Percentiles rank a stretch among this genome's conserved stretches.
These are phyloP conservation scores for Trifolium fragiferum DNA, from an alignment of 306 rosid genomes.

Conservation along the genomic window DNA sequence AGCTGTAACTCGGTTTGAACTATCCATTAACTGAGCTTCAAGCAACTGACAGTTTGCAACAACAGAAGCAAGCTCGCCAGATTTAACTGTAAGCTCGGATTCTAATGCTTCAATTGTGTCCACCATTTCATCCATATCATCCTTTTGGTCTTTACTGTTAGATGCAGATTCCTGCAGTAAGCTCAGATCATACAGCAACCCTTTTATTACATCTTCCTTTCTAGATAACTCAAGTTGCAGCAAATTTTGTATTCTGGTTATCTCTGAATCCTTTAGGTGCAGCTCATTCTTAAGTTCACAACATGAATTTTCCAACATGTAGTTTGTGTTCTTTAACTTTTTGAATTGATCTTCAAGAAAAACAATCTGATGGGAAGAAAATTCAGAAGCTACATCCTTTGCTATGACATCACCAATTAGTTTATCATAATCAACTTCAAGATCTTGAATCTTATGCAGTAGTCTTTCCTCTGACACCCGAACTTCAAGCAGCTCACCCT, in stretches of 20 bases:
- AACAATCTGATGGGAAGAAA: slow-evolving; percentile 50
- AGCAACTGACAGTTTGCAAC: slow-evolving; percentile 56
- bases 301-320: slow-evolving; percentile 50
- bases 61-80: slow-evolving; percentile 65
- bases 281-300: slow-evolving; percentile 50
- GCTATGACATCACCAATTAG: slow-evolving; percentile 46
- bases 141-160: slow-evolving; percentile 74
- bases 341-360: slow-evolving; percentile 53
- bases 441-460: slow-evolving; percentile 49
- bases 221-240: slow-evolving; percentile 70
- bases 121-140: slow-evolving; percentile 65
- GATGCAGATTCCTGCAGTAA: slow-evolving; percentile 97
- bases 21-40: slow-evolving; percentile 70
- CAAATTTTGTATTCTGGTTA: slow-evolving; percentile 51
- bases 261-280: slow-evolving; percentile 53
- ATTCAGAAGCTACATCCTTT: slow-evolving; percentile 53
- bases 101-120: slow-evolving; percentile 67
- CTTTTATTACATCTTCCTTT: slow-evolving; percentile 83
- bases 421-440: slow-evolving; percentile 59
- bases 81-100: slow-evolving; percentile 66
- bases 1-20: slow-evolving; percentile 52
- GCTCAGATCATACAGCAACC: slow-evolving; percentile 84
- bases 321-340: slow-evolving; percentile 47
- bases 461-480: slow-evolving; percentile 51
- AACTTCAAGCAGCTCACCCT: slow-evolving; percentile 54